A percentile compares a stretch with the other conserved stretches of the same genome.
These are phyloP conservation scores for Suhomyces panamericanus DNA, from an alignment of 1,139 yeast species.

Conservation along the genomic window DNA sequence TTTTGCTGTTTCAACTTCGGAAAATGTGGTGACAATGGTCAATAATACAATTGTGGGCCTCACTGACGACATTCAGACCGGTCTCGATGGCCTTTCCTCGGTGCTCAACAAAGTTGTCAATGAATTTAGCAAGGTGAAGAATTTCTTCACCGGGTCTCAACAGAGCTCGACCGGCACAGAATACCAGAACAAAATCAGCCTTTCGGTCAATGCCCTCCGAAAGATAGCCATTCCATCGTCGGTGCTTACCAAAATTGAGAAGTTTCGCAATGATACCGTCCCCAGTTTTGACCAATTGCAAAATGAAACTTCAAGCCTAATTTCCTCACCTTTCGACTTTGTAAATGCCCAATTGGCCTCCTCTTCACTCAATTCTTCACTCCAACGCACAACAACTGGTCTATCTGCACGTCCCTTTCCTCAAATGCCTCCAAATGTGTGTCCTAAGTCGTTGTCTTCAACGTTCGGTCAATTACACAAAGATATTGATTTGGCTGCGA, in stretches of 20 bases:
- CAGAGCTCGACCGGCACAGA: neutral
- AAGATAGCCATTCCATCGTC: slow-evolving; percentile 59
- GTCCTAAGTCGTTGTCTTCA: neutral
- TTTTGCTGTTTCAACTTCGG: slow-evolving; percentile 73
- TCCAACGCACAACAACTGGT: neutral
- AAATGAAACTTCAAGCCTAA: slow-evolving; percentile 15
- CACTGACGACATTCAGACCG: slow-evolving; percentile 62
- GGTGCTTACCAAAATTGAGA: slow-evolving; percentile 16
- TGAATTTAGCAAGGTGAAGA: slow-evolving; percentile 48
- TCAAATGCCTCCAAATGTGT: neutral
- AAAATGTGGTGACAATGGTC: slow-evolving; percentile 55
- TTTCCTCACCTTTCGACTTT: slow-evolving; percentile 16
- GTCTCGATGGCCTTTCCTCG: slow-evolving; percentile 53
- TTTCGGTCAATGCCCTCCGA: slow-evolving; percentile 57
- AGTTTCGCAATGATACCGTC: slow-evolving; percentile 13
- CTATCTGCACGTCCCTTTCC: neutral
- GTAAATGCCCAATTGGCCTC: slow-evolving; percentile 7
- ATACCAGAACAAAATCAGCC: slow-evolving; percentile 47
- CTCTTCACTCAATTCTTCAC: slow-evolving; percentile 11
- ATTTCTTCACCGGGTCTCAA: slow-evolving; percentile 45
- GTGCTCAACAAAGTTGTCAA: slow-evolving; percentile 50
- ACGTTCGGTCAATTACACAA: slow-evolving; percentile 28
- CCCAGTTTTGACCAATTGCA: slow-evolving; percentile 16
- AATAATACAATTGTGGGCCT: slow-evolving; percentile 57
- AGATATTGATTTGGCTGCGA: slow-evolving; percentile 33